These are phyloP conservation scores for Pythium guiyangense DNA, from an alignment of 352 stramenopile genomes.

Conservation along the genomic window DNA sequence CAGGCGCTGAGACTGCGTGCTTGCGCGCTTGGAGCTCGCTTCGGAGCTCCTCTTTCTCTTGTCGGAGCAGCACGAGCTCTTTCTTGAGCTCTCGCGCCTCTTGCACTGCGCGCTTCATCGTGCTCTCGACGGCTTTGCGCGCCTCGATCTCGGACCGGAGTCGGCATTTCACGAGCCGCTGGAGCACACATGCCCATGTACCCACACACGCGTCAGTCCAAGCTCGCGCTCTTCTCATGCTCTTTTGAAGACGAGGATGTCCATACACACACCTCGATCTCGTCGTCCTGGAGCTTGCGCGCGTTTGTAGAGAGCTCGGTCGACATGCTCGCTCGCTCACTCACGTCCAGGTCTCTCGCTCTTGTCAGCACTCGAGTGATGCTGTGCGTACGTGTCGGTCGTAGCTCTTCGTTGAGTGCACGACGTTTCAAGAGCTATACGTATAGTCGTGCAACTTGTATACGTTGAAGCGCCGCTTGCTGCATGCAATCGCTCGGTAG, in stretches of 20 bases:
- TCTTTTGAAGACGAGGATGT: too few species aligned
- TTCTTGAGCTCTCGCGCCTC: conserved; percentile 75
- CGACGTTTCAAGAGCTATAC: not conserved
- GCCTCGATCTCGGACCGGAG: conserved; percentile 70
- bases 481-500: too few species aligned
- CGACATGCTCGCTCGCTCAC: not conserved
- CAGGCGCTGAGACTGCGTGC: conserved; percentile 3
- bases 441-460: too few species aligned
- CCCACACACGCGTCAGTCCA: too few species aligned
- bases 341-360: too few species aligned
- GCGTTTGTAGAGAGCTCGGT: conserved; percentile 34
- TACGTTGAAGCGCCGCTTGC: too few species aligned
- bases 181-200: not conserved
- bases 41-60: conserved; percentile 65
- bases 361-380: too few species aligned
- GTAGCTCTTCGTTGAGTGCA: too few species aligned
- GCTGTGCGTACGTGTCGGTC: too few species aligned
- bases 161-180: conserved; percentile 76
- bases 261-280: conserved; percentile 45
- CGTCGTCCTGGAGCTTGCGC: conserved; percentile 53
- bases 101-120: conserved; percentile 71
- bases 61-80: conserved; percentile 62
- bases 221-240: too few species aligned
- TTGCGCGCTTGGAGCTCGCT: conserved; percentile 17
- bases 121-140: conserved; percentile 61